phyloP scores from a whole-genome alignment of 2,329 filamentous ascomycete genomes.

The Scytalidium lignicola region DNA sequence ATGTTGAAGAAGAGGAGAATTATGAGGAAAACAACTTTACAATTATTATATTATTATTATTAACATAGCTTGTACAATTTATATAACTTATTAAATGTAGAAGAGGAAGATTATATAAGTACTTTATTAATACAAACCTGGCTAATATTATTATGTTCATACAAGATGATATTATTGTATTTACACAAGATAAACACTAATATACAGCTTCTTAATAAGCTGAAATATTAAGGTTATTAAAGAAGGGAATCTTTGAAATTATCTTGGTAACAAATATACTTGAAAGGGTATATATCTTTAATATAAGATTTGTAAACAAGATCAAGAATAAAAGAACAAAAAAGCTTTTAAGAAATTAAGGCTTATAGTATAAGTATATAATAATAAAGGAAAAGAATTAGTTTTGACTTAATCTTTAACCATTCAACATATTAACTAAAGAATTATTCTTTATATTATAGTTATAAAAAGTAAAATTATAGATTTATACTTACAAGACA shows the following conservation, averaged over 20 bases:
- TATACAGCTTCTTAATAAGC: background rate
- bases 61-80: background rate
- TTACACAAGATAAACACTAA: background rate
- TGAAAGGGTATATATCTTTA: background rate
- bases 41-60: background rate
- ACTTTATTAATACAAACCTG: background rate
- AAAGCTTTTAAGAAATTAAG: background rate
- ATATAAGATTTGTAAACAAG: background rate
- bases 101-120: background rate
- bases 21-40: too few relatives aligned
- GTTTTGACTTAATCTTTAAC: conserved; percentile 10
- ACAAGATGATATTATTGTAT: background rate
- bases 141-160: background rate
- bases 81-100: background rate
- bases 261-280: background rate
- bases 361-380: conserved; percentile 11
- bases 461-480: background rate
- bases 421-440: conserved; percentile 9
- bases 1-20: background rate
- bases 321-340: conserved; percentile 7
- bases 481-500: conserved; percentile 7
- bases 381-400: conserved; percentile 4
- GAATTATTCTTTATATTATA: conserved; percentile 6
- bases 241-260: conserved; percentile 1
- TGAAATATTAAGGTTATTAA: background rate